These are phyloP conservation scores for Cyberlindnera bimundalis DNA, from an alignment of 805 yeast species.

Conservation along the genomic window DNA sequence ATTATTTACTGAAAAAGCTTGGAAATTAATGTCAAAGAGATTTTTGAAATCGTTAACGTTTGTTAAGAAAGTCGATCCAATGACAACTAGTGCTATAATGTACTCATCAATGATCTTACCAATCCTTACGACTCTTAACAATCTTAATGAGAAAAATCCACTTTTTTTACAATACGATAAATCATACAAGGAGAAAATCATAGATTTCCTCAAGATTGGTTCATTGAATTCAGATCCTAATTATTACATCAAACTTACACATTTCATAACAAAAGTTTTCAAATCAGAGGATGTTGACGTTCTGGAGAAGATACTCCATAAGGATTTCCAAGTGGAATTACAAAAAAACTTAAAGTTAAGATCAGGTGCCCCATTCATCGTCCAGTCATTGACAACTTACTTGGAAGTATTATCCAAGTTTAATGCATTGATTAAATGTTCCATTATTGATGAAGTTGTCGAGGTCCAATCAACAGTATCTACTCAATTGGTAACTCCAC, in stretches of 20 bases:
- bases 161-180: slow-evolving; percentile 57
- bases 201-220: slow-evolving; percentile 48
- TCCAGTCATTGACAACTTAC: slow-evolving; percentile 31
- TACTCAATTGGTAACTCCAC: slow-evolving; percentile 19
- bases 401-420: slow-evolving; percentile 20
- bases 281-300: slow-evolving; percentile 20
- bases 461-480: slow-evolving; percentile 17
- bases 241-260: slow-evolving; percentile 38
- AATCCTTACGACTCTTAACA: slow-evolving; percentile 44
- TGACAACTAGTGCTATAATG: slow-evolving; percentile 35
- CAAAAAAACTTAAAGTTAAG: slow-evolving; percentile 30
- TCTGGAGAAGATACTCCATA: slow-evolving; percentile 30
- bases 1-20: slow-evolving; percentile 21
- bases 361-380: slow-evolving; percentile 29
- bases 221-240: slow-evolving; percentile 49
- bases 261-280: slow-evolving; percentile 19
- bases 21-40: slow-evolving; percentile 33
- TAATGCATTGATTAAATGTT: slow-evolving; percentile 1
- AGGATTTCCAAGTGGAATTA: slow-evolving; percentile 27
- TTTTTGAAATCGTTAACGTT: slow-evolving; percentile 33
- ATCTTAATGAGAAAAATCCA: slow-evolving; percentile 42
- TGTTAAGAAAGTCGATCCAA: slow-evolving; percentile 24
- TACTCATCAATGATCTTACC: slow-evolving; percentile 46
- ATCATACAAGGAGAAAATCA: slow-evolving; percentile 40
- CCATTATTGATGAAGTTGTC: slow-evolving; percentile 20